These are phyloP conservation scores for Pythium phragmitis DNA, from an alignment of 352 stramenopile genomes.

Conservation along the genomic window DNA sequence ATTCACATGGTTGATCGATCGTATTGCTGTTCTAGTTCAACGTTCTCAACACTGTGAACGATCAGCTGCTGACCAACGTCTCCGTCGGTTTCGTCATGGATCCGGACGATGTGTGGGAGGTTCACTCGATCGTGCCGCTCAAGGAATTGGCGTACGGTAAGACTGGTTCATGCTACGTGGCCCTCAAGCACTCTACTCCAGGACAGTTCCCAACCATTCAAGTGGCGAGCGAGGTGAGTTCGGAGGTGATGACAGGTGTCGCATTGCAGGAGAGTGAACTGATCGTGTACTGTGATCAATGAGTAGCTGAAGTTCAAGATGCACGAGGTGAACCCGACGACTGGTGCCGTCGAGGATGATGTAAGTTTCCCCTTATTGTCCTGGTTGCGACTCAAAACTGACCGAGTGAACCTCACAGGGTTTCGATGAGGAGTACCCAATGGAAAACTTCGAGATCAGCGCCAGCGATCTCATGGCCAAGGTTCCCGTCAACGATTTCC, in stretches of 20 bases:
- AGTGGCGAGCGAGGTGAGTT: constrained; percentile 89
- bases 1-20: background rate
- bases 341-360: constrained; percentile 86
- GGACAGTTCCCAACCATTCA: constrained; percentile 81
- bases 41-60: constrained; percentile 98
- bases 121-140: constrained; percentile 88
- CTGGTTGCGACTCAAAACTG: constrained; percentile 13
- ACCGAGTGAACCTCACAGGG: constrained; percentile 36
- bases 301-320: constrained; percentile 93
- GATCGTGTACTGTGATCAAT: background rate
- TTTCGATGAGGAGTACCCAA: constrained; percentile 98
- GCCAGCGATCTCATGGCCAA: constrained; percentile 98
- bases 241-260: background rate
- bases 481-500: constrained; percentile 95
- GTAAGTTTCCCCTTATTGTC: constrained; percentile 24
- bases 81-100: constrained; percentile 91
- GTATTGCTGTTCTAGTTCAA: constrained; percentile 88
- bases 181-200: constrained; percentile 85
- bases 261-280: background rate
- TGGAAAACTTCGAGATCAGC: constrained; percentile 96
- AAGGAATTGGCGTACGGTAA: constrained; percentile 93
- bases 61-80: constrained; percentile 96
- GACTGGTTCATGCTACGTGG: constrained; percentile 92
- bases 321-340: constrained; percentile 94
- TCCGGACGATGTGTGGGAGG: constrained; percentile 89